phyloP scores from a whole-genome alignment of 2,329 filamentous ascomycete species.

The Fusarium newnesense region DNA sequence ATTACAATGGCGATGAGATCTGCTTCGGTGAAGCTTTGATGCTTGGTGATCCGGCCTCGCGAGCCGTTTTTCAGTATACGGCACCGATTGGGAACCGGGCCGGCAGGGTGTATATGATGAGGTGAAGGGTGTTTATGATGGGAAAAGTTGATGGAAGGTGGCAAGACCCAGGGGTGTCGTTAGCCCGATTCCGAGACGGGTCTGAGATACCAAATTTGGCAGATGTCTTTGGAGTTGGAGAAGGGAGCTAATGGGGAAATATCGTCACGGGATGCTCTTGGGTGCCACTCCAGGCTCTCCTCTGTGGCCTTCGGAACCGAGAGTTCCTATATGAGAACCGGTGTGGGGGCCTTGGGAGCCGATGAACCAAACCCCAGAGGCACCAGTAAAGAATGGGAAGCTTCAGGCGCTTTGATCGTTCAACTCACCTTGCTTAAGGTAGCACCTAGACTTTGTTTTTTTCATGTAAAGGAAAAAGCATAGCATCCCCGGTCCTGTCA shows the following conservation, averaged over 20 bases:
- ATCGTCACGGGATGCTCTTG: not conserved
- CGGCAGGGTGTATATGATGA: slow-evolving; percentile 31
- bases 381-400: slow-evolving; percentile 22
- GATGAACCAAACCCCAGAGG: slow-evolving; percentile 14
- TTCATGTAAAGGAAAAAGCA: not conserved
- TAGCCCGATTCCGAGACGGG: not conserved
- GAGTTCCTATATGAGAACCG: slow-evolving; percentile 1
- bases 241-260: not conserved
- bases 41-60: slow-evolving; percentile 21
- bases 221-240: not conserved
- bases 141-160: not conserved
- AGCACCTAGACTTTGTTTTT: not conserved
- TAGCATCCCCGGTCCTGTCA: not conserved
- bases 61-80: slow-evolving; percentile 1
- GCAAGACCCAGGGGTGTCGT: no score
- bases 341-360: slow-evolving; percentile 17
- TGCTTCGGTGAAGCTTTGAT: slow-evolving; percentile 2
- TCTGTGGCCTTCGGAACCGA: slow-evolving; percentile 26
- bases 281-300: not conserved
- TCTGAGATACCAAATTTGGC: not conserved
- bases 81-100: slow-evolving; percentile 32
- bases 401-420: slow-evolving; percentile 27
- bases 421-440: not conserved
- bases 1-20: slow-evolving; percentile 16
- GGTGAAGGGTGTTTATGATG: slow-evolving; percentile 22